Evolutionary conservation across 116 monocot species (phyloP).

Genomic region (Papilionanthe hybrid): DNA sequence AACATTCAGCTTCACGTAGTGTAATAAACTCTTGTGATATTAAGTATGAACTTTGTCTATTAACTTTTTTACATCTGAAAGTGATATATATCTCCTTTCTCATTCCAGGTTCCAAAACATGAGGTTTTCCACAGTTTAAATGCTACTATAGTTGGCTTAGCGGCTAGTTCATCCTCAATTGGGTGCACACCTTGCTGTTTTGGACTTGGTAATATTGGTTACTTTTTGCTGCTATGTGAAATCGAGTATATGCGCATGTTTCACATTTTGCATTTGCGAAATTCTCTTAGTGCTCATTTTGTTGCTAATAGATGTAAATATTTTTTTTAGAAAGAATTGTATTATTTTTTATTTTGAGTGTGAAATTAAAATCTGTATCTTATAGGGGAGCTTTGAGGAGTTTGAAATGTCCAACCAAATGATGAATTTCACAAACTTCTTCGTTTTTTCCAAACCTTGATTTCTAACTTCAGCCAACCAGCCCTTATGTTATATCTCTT

Average conservation of each 20-base stretch:
- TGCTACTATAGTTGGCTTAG: slow-evolving; percentile 86
- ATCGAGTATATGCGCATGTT: background rate
- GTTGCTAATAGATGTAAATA: background rate
- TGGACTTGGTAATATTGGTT: slow-evolving; percentile 62
- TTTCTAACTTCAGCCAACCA: background rate
- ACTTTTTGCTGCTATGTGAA: background rate
- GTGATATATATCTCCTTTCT: background rate
- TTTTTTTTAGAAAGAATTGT: background rate
- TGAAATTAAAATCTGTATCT: background rate
- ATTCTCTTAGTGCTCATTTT: background rate
- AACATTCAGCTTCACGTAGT: background rate
- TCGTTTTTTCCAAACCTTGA: background rate
- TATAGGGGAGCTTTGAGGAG: too few species aligned
- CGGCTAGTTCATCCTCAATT: slow-evolving; percentile 30
- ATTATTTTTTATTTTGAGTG: background rate
- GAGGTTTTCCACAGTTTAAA: slow-evolving; percentile 86
- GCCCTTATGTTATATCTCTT: background rate
- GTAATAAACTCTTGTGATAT: background rate
- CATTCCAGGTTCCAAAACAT: slow-evolving; percentile 52
- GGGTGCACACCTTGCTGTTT: slow-evolving; percentile 56
- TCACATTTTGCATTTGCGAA: background rate
- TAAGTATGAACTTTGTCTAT: background rate
- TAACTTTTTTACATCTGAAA: background rate
- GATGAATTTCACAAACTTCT: background rate
- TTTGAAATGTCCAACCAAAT: too few species aligned